A percentile compares a stretch with the other conserved stretches of the same genome.
Evolutionary conservation across 495 filamentous ascomycete species (phyloP).

Genomic region (Articulospora tetracladia): DNA sequence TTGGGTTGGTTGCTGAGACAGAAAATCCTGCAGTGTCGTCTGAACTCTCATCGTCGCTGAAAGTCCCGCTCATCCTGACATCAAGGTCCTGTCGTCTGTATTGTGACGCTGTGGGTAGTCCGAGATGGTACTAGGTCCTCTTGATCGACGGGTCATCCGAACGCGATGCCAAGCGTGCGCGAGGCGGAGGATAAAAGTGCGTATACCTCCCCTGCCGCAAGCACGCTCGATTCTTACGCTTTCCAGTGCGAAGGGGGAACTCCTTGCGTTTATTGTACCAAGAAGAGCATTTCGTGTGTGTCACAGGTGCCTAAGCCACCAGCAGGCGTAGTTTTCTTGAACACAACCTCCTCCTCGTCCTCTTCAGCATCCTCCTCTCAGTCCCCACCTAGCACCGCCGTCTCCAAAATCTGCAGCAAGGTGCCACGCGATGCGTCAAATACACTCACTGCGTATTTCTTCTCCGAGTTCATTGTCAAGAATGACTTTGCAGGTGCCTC

Average conservation of each 20-base stretch:
- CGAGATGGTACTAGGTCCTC: slow-evolving; percentile 2
- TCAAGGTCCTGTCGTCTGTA: not conserved
- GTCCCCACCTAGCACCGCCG: not conserved
- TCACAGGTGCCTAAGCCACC: not conserved
- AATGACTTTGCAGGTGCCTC: slow-evolving; percentile 8
- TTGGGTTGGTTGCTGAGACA: no score
- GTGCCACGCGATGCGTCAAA: not conserved
- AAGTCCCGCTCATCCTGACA: no score
- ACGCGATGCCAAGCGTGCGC: slow-evolving; percentile 13
- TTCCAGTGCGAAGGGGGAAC: slow-evolving; percentile 16
- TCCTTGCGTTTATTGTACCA: slow-evolving; percentile 17
- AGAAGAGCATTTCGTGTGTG: slow-evolving; percentile 8
- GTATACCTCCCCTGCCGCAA: not conserved
- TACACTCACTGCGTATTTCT: slow-evolving; percentile 9
- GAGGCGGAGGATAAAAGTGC: slow-evolving; percentile 15
- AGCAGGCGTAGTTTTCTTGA: slow-evolving; percentile 1
- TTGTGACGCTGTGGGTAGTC: not conserved
- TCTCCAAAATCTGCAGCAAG: not conserved
- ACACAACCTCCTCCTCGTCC: not conserved
- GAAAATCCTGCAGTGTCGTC: no score
- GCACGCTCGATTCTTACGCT: slow-evolving; percentile 5
- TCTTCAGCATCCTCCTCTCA: not conserved
- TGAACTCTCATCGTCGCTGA: no score
- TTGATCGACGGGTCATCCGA: slow-evolving; percentile 4
- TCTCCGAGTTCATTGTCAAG: slow-evolving; percentile 6